Base-by-base conservation (phyloP, 345 rosid species). In the Murraya paniculata region DNA sequence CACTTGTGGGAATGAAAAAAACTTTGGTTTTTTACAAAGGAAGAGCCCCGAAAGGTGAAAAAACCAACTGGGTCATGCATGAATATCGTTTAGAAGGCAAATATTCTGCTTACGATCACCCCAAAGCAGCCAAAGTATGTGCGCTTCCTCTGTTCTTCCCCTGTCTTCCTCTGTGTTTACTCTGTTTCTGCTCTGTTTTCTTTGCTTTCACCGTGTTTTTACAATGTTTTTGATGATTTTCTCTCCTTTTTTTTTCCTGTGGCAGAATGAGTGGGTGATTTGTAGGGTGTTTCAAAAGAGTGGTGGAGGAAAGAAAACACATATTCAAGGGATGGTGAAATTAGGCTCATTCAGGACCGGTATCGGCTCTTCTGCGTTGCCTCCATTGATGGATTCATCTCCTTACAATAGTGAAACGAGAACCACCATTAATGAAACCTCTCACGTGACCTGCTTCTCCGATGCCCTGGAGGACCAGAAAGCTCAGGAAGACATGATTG, bases 401-500 rank as follows among this genome's bases (percentile, higher is more conserved):
- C 86, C 86, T 16, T 65, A 80, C 76, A 68, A 74, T 72, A 79
- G 60, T 57, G 67, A 66, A 38, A 74, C 80, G 39, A 79, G 72
- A 74, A 73, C 76, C 33, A 59, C 78, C 6, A 72, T 30, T 27
- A 76, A 84, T 8, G 76, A 81, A 76, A 64, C 82, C 5, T 81
- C 87, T 41, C 88, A 89, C 88, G 95, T 93, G 93, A 88, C 98
- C 93, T 93, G 93, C 96, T 93, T 91, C 96, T 90, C 98, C 96
- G 84, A 88, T 77, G 84, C 84, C 72, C 73, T 57, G 71, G 89
- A 88, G 76, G 82, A 75, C 58, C 80, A 80, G 67, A 87, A 76
- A 76, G 72, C 79, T 28, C 50, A 77, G 13, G 80, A 84, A 28
- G 87, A 82, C 59, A 80, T 81, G 55, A 82, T 74, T 1, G 86